Percentiles rank a stretch among this genome's conserved stretches.
phyloP scores from a whole-genome alignment of 108 stramenopile genomes.

The Fragilaria crotonensis region DNA sequence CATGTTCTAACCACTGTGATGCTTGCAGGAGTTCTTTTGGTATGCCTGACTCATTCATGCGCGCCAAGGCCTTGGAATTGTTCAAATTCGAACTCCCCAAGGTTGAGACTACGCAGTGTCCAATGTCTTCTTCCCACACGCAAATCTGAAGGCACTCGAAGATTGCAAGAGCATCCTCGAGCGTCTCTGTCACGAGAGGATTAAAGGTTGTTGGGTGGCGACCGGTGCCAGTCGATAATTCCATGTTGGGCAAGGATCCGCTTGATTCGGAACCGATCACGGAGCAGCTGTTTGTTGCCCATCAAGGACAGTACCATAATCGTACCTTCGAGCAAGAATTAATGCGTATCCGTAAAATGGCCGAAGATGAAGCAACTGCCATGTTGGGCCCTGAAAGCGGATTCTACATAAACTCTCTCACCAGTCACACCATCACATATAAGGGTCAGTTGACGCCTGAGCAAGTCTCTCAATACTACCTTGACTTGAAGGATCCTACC shows the following conservation, averaged over 20 bases:
- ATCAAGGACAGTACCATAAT: constrained; percentile 10
- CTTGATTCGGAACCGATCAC: constrained; percentile 87
- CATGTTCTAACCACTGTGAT: neutral
- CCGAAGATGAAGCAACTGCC: constrained; percentile 71
- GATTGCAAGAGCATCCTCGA: constrained; percentile 83
- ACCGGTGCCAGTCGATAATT: constrained; percentile 83
- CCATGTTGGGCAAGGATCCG: constrained; percentile 86
- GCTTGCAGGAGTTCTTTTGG: constrained; percentile 73
- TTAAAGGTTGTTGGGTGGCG: constrained; percentile 82
- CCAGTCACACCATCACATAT: constrained; percentile 86
- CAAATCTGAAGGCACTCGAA: constrained; percentile 56
- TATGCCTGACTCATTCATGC: constrained; percentile 95
- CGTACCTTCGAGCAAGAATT: constrained; percentile 88
- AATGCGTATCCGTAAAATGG: constrained; percentile 78
- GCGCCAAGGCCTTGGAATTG: constrained; percentile 68
- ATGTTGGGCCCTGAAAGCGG: constrained; percentile 78
- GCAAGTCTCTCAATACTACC: constrained; percentile 88
- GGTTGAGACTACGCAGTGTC: constrained; percentile 84
- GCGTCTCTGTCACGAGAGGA: constrained; percentile 69
- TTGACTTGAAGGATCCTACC: constrained; percentile 79
- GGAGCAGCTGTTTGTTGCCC: constrained; percentile 74
- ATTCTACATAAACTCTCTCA: constrained; percentile 88
- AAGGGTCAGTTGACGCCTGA: constrained; percentile 95
- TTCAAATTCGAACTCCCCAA: constrained; percentile 75
- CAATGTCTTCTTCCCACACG: constrained; percentile 91